Base-by-base conservation (phyloP, 768 basidiomycete species). In the Coprinopsis sp. region DNA sequence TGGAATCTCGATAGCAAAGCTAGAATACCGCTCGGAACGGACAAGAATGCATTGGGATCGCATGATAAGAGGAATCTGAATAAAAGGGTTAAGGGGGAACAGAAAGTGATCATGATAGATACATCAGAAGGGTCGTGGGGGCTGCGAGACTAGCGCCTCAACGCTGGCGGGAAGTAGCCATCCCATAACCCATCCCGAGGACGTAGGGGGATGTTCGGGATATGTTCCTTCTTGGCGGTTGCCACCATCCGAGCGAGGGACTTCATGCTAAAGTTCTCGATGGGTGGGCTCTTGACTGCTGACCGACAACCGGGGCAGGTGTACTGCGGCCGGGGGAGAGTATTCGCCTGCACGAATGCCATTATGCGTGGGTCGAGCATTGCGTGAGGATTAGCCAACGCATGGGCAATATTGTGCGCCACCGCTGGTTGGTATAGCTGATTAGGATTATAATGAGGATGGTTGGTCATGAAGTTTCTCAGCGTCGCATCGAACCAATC, bases 231-330 rank as follows among this genome's bases (percentile, higher is more conserved):
- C 25, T 66, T 54, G 7, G 73, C 72, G 12, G 59, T 61, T 1
- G 77, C 74, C n/a, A 83, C 63, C 3, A 69, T 67, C 25, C 72
- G 64, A 3, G 81, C 70, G 24, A 88, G 54, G 2, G 68, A 64
- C 60, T 87, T 88, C 39, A 87, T 60, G 5, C 71, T 68, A 58
- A 77, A 88, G 36, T 75, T 74, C 54, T 87, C 82, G 0, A 74
- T 68, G 0, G 86, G 86, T 18, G 68, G 71, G 11, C 56, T 67
- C 24, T 63, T 58, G 10, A 82, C 74, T 11, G 59, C 54, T 37
- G 71, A 65, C 42, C 86, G 71, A 54, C 86, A 89, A 4, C 76
- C 77, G 3, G 86, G 86, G 46, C 86, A 89, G 1, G 78, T 78
- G 53, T 82, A 87, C 24, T 71, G 58, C 0, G 82, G 83, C 28